A percentile compares a stretch with the other conserved stretches of the same genome.
Evolutionary conservation across 2,329 filamentous ascomycete species (phyloP).

Genomic region (Zymoseptoria brevis): DNA sequence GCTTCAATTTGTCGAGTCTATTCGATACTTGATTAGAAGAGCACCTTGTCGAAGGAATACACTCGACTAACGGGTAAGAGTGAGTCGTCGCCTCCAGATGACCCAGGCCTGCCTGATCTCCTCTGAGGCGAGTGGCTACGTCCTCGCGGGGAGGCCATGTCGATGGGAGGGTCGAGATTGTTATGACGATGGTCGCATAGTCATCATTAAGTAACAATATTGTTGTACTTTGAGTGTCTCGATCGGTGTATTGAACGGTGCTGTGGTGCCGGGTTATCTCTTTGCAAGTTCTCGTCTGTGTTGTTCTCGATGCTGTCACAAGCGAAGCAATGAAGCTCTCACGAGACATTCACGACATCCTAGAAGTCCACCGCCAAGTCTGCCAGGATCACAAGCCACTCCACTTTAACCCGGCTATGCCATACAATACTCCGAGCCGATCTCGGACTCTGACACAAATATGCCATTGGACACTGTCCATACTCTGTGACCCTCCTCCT

Average conservation of each 20-base stretch:
- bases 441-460: not conserved
- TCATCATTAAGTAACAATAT: not conserved
- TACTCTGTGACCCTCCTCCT: constrained; percentile 2
- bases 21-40: not conserved
- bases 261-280: not conserved
- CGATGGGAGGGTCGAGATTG: not conserved
- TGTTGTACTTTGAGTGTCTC: not conserved
- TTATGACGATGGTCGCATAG: constrained; percentile 10
- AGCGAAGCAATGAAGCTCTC: not conserved
- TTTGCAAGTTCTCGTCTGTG: not conserved
- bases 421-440: not conserved
- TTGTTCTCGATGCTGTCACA: not conserved
- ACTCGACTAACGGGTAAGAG: not conserved
- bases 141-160: constrained; percentile 22
- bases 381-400: not conserved
- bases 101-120: constrained; percentile 1
- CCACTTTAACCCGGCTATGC: not conserved
- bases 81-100: not conserved
- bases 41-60: not conserved
- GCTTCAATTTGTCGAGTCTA: constrained; percentile 83
- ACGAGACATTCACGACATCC: not conserved
- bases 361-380: not conserved
- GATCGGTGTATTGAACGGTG: not conserved
- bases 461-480: not conserved
- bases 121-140: constrained; percentile 25